Base-by-base conservation (phyloP, 768 basidiomycete genomes). In the Boletus rufocinnamomeus region DNA sequence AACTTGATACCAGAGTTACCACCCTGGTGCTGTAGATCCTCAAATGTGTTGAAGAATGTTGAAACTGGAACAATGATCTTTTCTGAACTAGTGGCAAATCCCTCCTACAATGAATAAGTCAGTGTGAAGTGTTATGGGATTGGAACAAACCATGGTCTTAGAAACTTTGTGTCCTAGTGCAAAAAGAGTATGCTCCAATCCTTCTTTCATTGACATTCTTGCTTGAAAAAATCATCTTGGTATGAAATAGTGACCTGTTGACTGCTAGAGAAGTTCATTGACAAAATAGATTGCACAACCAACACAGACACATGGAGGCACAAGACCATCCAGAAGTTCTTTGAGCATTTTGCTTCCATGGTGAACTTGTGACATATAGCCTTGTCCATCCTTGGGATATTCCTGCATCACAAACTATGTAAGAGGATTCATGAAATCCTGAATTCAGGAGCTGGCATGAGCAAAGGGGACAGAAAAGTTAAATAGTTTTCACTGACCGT, bases 311-410 rank as follows among this genome's bases (percentile, higher is more conserved):
- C 65, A 65, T 0, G 69, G 74, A 6, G 68, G 68, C 1, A 63
- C 54, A 30, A 71, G 37, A 13, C 51, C 40, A 14, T 73, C 56
- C 1, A 66, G 69, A 17, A 69, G 63, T n/a, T 71, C 70, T 0
- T 56, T 27, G 0, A 74, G 61, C 72, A 73, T 73, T 25, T 76
- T 75, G 1, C 47, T 52, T 6, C 66, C 63, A 44, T 75, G 66
- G 51, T 66, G 68, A 0, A 69, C 66, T 48, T 75, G 61, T 0
- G 54, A 66, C 52, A 73, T 66, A 1, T 19, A 2, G 9, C 49
- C 54, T 5, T 56, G 45, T 2, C 60, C 57, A 38, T 72, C 66
- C 46, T 70, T 62, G 1, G 72, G 69, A 44, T 75, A 75, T 27
- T 66, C 62, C 38, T 63, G 63, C 59, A 76, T 70, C 0, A 54